A percentile compares a stretch with the other conserved stretches of the same genome.
Evolutionary conservation across 306 rosid species (phyloP).

Genomic region (Calophaca sinica): DNA sequence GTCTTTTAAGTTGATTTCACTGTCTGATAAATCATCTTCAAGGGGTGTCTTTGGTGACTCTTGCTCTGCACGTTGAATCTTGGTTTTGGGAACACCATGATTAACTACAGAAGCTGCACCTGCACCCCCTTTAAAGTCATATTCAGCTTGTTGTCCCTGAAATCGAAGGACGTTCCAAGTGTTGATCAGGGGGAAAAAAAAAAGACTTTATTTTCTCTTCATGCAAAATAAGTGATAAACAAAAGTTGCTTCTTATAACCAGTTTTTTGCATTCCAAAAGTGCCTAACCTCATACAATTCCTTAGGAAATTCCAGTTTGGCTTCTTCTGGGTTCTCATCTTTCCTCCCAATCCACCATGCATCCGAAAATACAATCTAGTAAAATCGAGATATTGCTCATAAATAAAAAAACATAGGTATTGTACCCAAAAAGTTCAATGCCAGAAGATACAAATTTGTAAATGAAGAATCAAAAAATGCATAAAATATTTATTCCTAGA

Average conservation of each 20-base stretch:
- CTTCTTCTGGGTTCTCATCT: conserved; percentile 86
- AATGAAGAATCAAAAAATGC: conserved; percentile 33
- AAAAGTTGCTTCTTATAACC: conserved; percentile 39
- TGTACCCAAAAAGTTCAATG: conserved; percentile 24
- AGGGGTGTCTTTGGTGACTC: conserved; percentile 54
- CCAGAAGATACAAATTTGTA: conserved; percentile 34
- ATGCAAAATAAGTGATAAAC: conserved; percentile 24
- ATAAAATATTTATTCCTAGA: conserved; percentile 12
- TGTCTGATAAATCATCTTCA: conserved; percentile 63
- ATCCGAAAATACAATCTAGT: conserved; percentile 85
- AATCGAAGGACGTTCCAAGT: conserved; percentile 32
- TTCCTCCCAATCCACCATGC: conserved; percentile 96
- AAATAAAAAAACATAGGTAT: conserved; percentile 31
- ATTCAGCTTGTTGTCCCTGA: conserved; percentile 70
- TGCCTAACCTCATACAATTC: conserved; percentile 65
- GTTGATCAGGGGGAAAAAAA: conserved; percentile 10
- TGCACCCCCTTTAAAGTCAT: conserved; percentile 73
- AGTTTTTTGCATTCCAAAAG: conserved; percentile 8
- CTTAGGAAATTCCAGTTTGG: conserved; percentile 76
- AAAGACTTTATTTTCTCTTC: conserved; percentile 18
- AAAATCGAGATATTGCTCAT: conserved; percentile 40
- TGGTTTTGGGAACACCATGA: conserved; percentile 54
- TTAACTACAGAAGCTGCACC: conserved; percentile 64
- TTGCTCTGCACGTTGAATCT: conserved; percentile 46
- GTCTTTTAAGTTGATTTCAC: conserved; percentile 56